Evolutionary conservation across 2,329 filamentous ascomycete genomes (phyloP).

Genomic region (Tolypocladium tropicale): DNA sequence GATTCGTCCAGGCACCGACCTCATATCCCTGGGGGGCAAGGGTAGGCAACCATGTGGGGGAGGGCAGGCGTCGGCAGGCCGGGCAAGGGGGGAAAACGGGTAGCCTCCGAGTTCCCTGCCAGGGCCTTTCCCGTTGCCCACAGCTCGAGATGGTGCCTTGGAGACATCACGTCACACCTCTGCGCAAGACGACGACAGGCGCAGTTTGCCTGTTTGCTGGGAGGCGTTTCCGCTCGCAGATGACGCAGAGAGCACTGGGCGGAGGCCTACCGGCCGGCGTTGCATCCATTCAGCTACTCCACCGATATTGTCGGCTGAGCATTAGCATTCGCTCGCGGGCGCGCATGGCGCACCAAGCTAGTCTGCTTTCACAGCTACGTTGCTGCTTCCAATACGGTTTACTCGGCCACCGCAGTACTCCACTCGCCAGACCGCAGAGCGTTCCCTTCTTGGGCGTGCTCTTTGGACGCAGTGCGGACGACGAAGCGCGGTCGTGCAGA

Average conservation of each 20-base stretch:
- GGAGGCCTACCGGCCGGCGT: not conserved
- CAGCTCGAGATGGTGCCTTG: not conserved
- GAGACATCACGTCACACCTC: not conserved
- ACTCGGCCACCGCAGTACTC: not conserved
- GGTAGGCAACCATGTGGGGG: not conserved
- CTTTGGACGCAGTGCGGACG: too few species aligned
- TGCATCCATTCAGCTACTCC: not conserved
- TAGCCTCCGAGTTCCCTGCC: not conserved
- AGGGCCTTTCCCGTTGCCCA: not conserved
- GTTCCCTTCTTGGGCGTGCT: not conserved
- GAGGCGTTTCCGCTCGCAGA: not conserved
- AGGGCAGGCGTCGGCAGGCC: not conserved
- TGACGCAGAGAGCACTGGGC: not conserved
- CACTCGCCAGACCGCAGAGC: not conserved
- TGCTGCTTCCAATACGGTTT: not conserved
- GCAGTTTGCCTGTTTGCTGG: not conserved
- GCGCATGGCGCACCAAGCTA: not conserved
- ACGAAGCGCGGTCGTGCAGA: not conserved
- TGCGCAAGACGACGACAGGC: not conserved
- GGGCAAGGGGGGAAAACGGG: not conserved
- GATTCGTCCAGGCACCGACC: not conserved
- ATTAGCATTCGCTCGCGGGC: not conserved
- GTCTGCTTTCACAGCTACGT: not conserved
- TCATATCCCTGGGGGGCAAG: not conserved
- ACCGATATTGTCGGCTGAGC: not conserved